Conservation (phyloP, 495 filamentous ascomycete species). For the Clavariopsis aquatica region DNA sequence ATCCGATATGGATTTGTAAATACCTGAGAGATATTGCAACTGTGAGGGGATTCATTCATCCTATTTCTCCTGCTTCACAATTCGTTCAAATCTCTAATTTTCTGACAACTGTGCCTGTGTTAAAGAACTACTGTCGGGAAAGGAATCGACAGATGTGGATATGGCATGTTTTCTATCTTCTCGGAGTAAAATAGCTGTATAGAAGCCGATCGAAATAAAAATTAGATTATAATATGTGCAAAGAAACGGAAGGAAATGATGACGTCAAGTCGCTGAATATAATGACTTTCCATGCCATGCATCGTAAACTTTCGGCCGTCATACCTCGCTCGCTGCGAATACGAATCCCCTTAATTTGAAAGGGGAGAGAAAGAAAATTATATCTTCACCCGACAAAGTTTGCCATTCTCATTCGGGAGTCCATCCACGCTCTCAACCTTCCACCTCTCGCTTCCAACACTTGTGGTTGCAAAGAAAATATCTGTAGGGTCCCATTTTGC, state of each 20-base stretch:
- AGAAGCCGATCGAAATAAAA: not conserved
- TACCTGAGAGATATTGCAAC: too few species aligned
- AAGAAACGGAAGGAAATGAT: not conserved
- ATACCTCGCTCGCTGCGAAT: too few species aligned
- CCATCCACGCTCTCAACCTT: conserved; percentile 31
- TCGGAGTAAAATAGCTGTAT: too few species aligned
- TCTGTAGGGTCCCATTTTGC: conserved; percentile 25
- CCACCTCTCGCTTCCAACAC: conserved; percentile 32
- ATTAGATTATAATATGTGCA: not conserved
- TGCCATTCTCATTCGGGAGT: conserved; percentile 33
- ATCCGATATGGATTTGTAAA: too few species aligned
- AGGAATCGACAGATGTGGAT: too few species aligned
- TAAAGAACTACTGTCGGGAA: too few species aligned
- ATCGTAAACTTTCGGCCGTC: conserved; percentile 6
- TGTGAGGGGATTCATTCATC: too few species aligned
- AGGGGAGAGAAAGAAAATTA: not conserved
- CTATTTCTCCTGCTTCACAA: too few species aligned
- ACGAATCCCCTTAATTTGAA: too few species aligned
- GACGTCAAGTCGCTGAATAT: not conserved
- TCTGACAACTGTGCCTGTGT: too few species aligned
- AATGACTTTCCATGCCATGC: not conserved
- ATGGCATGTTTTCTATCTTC: not conserved
- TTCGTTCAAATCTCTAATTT: too few species aligned
- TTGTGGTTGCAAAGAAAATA: conserved; percentile 31
- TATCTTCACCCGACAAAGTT: conserved; percentile 27